Percentiles rank a stretch among this genome's conserved stretches.
Conservation (phyloP, 257 asterid species). For the Coffea eugenioides region DNA sequence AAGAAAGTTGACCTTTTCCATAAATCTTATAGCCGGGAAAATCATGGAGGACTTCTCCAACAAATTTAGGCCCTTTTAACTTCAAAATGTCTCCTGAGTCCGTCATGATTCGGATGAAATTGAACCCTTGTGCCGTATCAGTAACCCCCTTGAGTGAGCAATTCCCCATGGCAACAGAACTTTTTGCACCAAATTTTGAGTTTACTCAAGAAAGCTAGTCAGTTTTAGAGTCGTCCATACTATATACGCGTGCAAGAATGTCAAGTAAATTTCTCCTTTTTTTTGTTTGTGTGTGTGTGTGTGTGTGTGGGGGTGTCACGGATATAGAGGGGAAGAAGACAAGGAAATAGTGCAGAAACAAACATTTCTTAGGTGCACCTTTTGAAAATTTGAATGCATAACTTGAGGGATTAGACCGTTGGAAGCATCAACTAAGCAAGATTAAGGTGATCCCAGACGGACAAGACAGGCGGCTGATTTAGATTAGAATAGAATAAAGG, state of each 20-base stretch:
- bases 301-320: conserved; percentile 15
- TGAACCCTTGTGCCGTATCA: conserved; percentile 29
- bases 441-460: conserved; percentile 1
- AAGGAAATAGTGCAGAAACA: conserved; percentile 16
- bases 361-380: conserved; percentile 3
- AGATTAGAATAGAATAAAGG: neutral
- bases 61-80: conserved; percentile 39
- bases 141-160: conserved; percentile 42
- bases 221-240: conserved; percentile 14
- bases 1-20: conserved; percentile 19
- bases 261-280: too few relatives aligned
- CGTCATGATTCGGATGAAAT: conserved; percentile 31
- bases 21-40: conserved; percentile 40
- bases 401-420: conserved; percentile 31
- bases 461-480: neutral
- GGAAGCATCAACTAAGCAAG: conserved; percentile 18
- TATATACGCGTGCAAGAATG: too few relatives aligned
- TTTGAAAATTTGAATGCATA: conserved; percentile 32
- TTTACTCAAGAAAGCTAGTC: conserved; percentile 11
- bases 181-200: neutral
- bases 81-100: conserved; percentile 39
- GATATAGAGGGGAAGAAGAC: conserved; percentile 29
- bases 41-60: conserved; percentile 27
- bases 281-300: too few relatives aligned
- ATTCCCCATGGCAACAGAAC: conserved; percentile 51